Conservation (phyloP, 495 filamentous ascomycete genomes). For the Neurospora pannonica region DNA sequence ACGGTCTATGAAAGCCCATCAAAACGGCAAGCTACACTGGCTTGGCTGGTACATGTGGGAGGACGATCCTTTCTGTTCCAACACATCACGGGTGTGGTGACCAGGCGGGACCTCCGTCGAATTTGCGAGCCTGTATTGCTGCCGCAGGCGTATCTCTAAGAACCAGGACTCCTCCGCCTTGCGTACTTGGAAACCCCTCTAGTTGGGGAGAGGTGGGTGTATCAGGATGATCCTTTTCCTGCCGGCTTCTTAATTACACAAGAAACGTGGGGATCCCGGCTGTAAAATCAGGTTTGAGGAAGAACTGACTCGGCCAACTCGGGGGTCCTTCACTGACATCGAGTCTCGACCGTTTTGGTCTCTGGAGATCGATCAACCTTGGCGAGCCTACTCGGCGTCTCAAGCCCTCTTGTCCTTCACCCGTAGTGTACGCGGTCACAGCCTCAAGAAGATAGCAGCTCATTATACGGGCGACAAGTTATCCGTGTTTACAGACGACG, state of each 20-base stretch:
- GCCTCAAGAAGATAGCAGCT: background rate
- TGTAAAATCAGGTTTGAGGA: background rate
- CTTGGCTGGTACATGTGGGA: slow-evolving; percentile 7
- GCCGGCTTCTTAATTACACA: background rate
- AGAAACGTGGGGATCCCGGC: background rate
- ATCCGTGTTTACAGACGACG: slow-evolving; percentile 17
- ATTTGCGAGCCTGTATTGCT: background rate
- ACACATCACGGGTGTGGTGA: background rate
- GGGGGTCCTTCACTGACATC: background rate
- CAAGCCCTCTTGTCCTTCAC: slow-evolving; percentile 1
- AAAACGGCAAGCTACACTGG: slow-evolving; percentile 12
- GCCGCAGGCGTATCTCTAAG: background rate
- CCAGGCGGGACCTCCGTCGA: background rate
- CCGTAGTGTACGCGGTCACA: background rate
- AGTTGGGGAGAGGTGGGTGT: background rate
- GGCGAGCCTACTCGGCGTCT: background rate
- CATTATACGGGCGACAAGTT: slow-evolving; percentile 5
- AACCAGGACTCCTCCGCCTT: background rate
- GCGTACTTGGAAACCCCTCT: background rate
- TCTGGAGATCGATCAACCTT: background rate
- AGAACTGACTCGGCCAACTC: background rate
- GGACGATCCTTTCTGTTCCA: background rate
- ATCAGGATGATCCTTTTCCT: background rate
- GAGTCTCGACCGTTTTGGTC: background rate
- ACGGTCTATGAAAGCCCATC: slow-evolving; percentile 17